phyloP scores from a whole-genome alignment of 1,139 yeast genomes.

The Arxiozyma slooffiae region DNA sequence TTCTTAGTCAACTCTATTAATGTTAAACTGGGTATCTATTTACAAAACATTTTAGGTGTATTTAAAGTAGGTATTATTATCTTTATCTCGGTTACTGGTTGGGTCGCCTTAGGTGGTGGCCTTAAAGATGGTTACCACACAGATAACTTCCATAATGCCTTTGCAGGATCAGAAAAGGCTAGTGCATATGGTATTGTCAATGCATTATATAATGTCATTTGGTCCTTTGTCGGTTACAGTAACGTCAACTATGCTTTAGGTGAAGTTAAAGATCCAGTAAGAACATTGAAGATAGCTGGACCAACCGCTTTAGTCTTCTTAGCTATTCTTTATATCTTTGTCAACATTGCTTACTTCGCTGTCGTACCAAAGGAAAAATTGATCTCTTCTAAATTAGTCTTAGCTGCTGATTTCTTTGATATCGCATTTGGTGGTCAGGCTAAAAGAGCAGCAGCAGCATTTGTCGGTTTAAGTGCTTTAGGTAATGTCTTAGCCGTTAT shows the following conservation, averaged over 20 bases:
- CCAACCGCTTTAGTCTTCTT: conserved; percentile 56
- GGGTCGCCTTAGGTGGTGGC: conserved; percentile 74
- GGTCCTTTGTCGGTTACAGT: conserved; percentile 69
- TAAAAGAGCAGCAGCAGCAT: conserved; percentile 58
- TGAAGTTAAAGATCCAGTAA: conserved; percentile 63
- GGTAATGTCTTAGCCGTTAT: conserved; percentile 75
- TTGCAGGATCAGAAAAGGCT: conserved; percentile 47
- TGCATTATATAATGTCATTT: conserved; percentile 68
- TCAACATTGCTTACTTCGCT: conserved; percentile 62
- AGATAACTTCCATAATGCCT: conserved; percentile 57
- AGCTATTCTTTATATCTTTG: conserved; percentile 55
- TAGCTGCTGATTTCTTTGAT: conserved; percentile 66
- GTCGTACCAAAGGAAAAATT: conserved; percentile 62
- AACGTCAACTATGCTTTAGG: conserved; percentile 78
- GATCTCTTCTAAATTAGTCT: conserved; percentile 52
- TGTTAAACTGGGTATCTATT: conserved; percentile 54
- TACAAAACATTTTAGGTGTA: conserved; percentile 60
- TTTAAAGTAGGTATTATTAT: conserved; percentile 62
- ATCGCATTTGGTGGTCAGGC: conserved; percentile 62
- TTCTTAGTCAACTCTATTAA: conserved; percentile 54
- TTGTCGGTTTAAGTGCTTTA: conserved; percentile 64
- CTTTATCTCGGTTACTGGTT: conserved; percentile 64
- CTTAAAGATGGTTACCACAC: conserved; percentile 41
- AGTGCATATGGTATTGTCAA: conserved; percentile 68
- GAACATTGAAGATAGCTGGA: conserved; percentile 60